Conservation (phyloP, 2,329 filamentous ascomycete species). For the Colletotrichum orbiculare region DNA sequence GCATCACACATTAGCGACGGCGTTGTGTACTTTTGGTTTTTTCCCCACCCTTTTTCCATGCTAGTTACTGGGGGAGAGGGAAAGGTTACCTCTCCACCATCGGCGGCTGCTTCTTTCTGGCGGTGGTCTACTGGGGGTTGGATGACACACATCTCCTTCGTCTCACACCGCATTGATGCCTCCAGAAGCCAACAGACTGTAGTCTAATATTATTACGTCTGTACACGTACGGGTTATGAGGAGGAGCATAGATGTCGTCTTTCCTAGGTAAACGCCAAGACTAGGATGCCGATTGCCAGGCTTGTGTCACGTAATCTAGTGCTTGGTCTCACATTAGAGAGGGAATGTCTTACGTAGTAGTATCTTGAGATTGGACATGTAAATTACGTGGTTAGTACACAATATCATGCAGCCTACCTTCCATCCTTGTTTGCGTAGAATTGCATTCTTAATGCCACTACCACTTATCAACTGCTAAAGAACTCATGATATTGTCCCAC, state of each 20-base stretch:
- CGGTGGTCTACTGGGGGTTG: background rate
- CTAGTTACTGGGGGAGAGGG: too few species aligned
- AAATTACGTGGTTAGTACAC: too few species aligned
- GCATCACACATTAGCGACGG: slow-evolving; percentile 51
- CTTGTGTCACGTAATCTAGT: slow-evolving; percentile 10
- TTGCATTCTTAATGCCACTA: too few species aligned
- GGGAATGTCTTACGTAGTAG: slow-evolving; percentile 10
- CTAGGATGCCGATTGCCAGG: background rate
- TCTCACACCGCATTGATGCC: slow-evolving; percentile 21
- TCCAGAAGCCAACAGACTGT: slow-evolving; percentile 9
- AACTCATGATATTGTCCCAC: too few species aligned
- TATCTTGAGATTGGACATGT: too few species aligned
- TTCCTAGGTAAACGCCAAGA: background rate
- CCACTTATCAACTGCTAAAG: too few species aligned
- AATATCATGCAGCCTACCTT: too few species aligned
- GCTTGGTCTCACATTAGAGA: background rate
- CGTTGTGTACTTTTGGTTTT: slow-evolving; percentile 43
- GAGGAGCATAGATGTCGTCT: background rate
- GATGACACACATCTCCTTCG: slow-evolving; percentile 8
- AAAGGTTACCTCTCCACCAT: too few species aligned
- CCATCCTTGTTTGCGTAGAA: too few species aligned
- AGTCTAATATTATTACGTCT: slow-evolving; percentile 28
- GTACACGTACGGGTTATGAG: background rate
- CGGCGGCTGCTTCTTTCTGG: too few species aligned
- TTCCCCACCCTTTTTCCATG: background rate